Conservation (phyloP, 2,329 filamentous ascomycete species). For the Epichloe glyceriae region DNA sequence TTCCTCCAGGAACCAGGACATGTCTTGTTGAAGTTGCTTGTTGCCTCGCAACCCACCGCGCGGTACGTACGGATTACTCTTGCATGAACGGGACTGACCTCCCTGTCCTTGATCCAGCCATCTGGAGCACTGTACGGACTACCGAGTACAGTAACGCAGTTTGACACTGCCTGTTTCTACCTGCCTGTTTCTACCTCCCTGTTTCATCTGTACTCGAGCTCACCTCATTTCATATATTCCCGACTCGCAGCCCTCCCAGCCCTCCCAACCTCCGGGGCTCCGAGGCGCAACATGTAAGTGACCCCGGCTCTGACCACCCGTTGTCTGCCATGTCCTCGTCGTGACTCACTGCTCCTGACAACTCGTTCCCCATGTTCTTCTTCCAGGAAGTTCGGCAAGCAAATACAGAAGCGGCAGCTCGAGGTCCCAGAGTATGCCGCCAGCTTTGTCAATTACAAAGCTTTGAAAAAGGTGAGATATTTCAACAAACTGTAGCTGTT, state of each 20-base stretch:
- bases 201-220: background rate
- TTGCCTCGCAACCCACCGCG: constrained; percentile 7
- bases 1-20: constrained; percentile 2
- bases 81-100: constrained; percentile 10
- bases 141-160: background rate
- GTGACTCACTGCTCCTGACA: constrained; percentile 4
- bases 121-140: background rate
- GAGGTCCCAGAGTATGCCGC: constrained; percentile 98
- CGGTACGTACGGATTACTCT: too few relatives aligned
- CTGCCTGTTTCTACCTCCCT: constrained; percentile 3
- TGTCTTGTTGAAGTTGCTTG: constrained; percentile 5
- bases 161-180: constrained; percentile 2
- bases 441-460: constrained; percentile 99
- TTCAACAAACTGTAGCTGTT: background rate
- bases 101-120: background rate
- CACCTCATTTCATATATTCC: background rate
- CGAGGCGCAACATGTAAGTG: constrained; percentile 23
- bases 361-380: constrained; percentile 2
- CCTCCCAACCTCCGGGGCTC: constrained; percentile 7
- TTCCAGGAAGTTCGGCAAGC: constrained; percentile 96
- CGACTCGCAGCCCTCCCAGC: constrained; percentile 6
- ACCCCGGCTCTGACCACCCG: background rate
- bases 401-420: constrained; percentile 97
- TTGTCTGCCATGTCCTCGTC: background rate
- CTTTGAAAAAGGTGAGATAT: constrained; percentile 74